phyloP scores from a whole-genome alignment of 176 grass and related monocot genomes.

The Puya raimondii region DNA sequence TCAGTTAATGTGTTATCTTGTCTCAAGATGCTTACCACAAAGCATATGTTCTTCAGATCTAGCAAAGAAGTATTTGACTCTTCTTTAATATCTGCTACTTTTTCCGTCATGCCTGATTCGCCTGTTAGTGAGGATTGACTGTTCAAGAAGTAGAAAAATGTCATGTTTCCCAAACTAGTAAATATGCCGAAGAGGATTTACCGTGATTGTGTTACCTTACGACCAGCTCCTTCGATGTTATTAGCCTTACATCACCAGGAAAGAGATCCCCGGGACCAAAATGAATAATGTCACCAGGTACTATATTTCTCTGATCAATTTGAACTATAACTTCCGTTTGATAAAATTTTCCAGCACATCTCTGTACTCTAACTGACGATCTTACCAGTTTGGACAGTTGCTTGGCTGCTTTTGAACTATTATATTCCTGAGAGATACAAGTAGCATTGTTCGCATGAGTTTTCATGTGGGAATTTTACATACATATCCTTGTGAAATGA shows the following conservation, averaged over 20 bases:
- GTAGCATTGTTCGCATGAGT: neutral
- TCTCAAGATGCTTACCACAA: conserved; percentile 24
- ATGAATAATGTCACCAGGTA: conserved; percentile 39
- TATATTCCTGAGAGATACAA: conserved; percentile 25
- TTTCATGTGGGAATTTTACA: neutral
- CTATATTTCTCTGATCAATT: conserved; percentile 39
- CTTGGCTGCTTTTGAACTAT: conserved; percentile 28
- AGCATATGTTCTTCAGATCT: conserved; percentile 39
- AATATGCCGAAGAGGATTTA: neutral
- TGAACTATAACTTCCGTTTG: conserved; percentile 35
- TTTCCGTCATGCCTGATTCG: conserved; percentile 30
- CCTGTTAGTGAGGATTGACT: conserved; percentile 45
- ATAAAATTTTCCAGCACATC: conserved; percentile 30
- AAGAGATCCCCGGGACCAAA: conserved; percentile 36
- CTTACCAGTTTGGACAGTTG: conserved; percentile 28
- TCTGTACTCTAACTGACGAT: conserved; percentile 32
- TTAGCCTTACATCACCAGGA: conserved; percentile 30
- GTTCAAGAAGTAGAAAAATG: conserved; percentile 20
- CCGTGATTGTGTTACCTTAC: conserved; percentile 25
- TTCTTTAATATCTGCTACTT: conserved; percentile 30
- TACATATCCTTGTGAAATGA: too few species aligned
- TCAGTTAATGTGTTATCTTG: conserved; percentile 2
- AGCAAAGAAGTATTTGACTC: conserved; percentile 27
- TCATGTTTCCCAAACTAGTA: neutral
- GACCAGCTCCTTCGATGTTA: conserved; percentile 33